Base-by-base conservation (phyloP, 345 rosid species). In the Lepidium aucheri region DNA sequence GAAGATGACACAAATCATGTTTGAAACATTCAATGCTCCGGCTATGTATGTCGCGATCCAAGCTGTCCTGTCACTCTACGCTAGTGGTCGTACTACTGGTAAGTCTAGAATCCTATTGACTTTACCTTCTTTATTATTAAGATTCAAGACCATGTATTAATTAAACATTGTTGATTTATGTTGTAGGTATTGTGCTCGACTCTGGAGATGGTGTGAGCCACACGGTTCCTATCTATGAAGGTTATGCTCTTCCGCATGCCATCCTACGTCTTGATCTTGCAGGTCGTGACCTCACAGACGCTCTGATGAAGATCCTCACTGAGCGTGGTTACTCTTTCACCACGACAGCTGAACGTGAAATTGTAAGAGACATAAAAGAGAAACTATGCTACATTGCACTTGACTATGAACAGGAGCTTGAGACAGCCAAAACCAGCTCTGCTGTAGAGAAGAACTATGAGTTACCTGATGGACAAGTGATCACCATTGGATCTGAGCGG, bases 311-410 rank as follows among this genome's bases (percentile, higher is more conserved):
- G 74, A 84, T 84, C 49, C 70, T 83, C 38, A 83, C 88, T 10
- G 88, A 81, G 68, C 85, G 88, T 60, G 88, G 88, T 39, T 84
- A 84, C 75, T 84, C 88, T 3, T 84, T 84, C 77, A 84, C 89
- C 60, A 84, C 89, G 44, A 71, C 89, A n/a, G 88, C 88, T 12
- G 32, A 28, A 7, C 32, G 32, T 28, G 32, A 28, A 28, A 28
- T 28, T 1, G 32, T 28, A 0, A 28, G 85, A 84, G 63, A 83
- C 81, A 63, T 83, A 85, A 84, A 84, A 72, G 88, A 84, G 53
- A 84, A 84, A 63, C 69, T 84, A 65, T 72, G 82, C 4, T 84
- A 81, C 69, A 84, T 81, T 67, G 84, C 88, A 45, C 78, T 84
- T 12, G 88, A 84, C 73, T 84, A 70, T 33, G 88, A 84, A 36